These are phyloP conservation scores for Mortierella sp. DNA, from an alignment of 371 early-diverging fungal genomes.

Conservation along the genomic window DNA sequence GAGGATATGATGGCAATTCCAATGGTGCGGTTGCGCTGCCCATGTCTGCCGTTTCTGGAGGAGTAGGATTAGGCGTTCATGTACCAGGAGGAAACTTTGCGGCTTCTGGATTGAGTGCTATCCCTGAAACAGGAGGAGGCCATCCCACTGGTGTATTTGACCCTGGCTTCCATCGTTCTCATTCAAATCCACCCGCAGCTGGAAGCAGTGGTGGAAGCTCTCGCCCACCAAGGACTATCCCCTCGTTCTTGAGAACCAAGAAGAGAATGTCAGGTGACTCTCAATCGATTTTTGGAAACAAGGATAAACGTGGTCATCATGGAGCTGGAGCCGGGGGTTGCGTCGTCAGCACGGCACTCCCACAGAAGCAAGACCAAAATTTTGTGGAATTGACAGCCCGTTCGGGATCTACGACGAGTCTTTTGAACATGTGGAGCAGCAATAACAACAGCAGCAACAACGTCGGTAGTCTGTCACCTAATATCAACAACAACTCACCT, in stretches of 20 bases:
- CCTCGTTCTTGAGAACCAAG: slow-evolving; percentile 45
- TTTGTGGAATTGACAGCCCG: slow-evolving; percentile 47
- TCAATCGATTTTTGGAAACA: slow-evolving; percentile 24
- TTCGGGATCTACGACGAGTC: slow-evolving; percentile 29
- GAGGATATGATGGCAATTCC: slow-evolving; percentile 38
- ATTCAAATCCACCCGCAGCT: slow-evolving; percentile 13
- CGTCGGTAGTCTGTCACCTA: neutral
- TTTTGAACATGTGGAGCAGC: slow-evolving; percentile 23
- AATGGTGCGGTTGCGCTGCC: slow-evolving; percentile 21
- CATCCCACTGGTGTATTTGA: slow-evolving; percentile 23
- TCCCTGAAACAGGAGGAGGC: slow-evolving; percentile 23
- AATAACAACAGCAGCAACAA: slow-evolving; percentile 8
- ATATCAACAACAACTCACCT: slow-evolving; percentile 15
- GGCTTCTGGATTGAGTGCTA: slow-evolving; percentile 33
- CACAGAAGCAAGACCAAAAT: slow-evolving; percentile 27
- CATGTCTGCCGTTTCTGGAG: slow-evolving; percentile 11
- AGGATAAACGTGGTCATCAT: slow-evolving; percentile 21
- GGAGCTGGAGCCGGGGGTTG: slow-evolving; percentile 34
- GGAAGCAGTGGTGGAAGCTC: neutral
- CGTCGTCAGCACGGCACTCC: slow-evolving; percentile 42
- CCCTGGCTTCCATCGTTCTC: slow-evolving; percentile 25
- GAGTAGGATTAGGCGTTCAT: neutral
- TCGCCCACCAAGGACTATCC: slow-evolving; percentile 33
- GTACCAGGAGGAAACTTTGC: slow-evolving; percentile 38
- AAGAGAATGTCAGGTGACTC: slow-evolving; percentile 53